These are phyloP conservation scores for Alternaria viburni DNA, from an alignment of 2,329 filamentous ascomycete species.

Conservation along the genomic window DNA sequence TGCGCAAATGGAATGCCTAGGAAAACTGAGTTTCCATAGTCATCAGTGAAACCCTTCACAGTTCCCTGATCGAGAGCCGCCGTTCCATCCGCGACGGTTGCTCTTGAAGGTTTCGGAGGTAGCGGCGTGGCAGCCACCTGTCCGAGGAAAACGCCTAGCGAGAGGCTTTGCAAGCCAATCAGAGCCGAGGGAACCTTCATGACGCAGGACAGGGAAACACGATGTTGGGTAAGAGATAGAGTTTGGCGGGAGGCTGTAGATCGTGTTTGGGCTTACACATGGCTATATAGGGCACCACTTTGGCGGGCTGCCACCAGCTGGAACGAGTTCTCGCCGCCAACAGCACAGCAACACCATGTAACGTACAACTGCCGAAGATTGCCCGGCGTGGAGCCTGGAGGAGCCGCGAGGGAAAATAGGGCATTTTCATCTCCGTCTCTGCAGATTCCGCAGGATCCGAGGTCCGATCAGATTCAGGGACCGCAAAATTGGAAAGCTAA, in stretches of 20 bases:
- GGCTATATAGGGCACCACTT: conserved; percentile 11
- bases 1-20: conserved; percentile 33
- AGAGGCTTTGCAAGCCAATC: conserved; percentile 10
- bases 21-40: conserved; percentile 28
- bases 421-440: conserved; percentile 15
- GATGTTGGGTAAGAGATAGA: conserved; percentile 2
- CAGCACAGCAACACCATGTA: not conserved
- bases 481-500: not conserved
- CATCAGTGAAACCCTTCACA: conserved; percentile 27
- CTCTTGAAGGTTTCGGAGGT: conserved; percentile 10
- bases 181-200: conserved; percentile 14
- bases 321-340: conserved; percentile 13
- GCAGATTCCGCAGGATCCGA: not conserved
- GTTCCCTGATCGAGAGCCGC: conserved; percentile 21
- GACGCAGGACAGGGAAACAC: conserved; percentile 3
- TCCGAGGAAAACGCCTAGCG: conserved; percentile 8
- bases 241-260: conserved; percentile 13
- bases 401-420: not conserved
- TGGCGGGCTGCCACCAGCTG: not conserved
- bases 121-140: conserved; percentile 12
- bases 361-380: conserved; percentile 9
- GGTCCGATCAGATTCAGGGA: conserved; percentile 4
- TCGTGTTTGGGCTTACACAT: conserved; percentile 5
- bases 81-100: conserved; percentile 5
- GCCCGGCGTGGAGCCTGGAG: conserved; percentile 9